Percentiles rank a stretch among this genome's conserved stretches.
phyloP scores from a whole-genome alignment of 2,329 filamentous ascomycete species.

The Shiraia sp. region DNA sequence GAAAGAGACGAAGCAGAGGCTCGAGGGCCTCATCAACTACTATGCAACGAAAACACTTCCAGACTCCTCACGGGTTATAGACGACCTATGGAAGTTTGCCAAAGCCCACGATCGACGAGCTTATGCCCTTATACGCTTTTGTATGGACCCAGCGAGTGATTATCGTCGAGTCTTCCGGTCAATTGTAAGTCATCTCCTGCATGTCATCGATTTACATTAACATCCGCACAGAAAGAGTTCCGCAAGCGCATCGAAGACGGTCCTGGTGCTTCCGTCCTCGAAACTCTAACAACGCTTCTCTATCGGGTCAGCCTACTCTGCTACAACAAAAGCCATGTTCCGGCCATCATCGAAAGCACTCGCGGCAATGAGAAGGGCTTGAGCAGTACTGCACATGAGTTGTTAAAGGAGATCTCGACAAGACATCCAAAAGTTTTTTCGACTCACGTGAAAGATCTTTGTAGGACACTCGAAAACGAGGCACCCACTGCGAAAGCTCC shows the following conservation, averaged over 20 bases:
- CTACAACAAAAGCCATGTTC: constrained; percentile 92
- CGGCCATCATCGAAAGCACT: constrained; percentile 85
- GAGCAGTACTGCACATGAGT: constrained; percentile 78
- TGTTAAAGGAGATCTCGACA: constrained; percentile 89
- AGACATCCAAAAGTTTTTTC: constrained; percentile 89
- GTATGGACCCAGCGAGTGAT: constrained; percentile 82
- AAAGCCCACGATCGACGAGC: constrained; percentile 87
- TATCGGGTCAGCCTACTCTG: constrained; percentile 83
- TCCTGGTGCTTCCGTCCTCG: constrained; percentile 66
- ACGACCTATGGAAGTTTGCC: constrained; percentile 86
- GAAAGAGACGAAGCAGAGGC: constrained; percentile 68
- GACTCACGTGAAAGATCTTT: constrained; percentile 87
- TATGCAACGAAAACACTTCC: constrained; percentile 76
- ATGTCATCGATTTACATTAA: constrained; percentile 12
- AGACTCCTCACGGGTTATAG: constrained; percentile 70
- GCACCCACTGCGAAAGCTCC: constrained; percentile 70
- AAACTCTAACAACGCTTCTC: constrained; percentile 79
- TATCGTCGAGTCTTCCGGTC: constrained; percentile 90
- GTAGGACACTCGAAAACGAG: constrained; percentile 80
- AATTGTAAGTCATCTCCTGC: constrained; percentile 51
- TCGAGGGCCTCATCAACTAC: constrained; percentile 74
- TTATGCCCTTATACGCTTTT: constrained; percentile 87
- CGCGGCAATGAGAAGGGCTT: constrained; percentile 80
- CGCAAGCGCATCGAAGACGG: constrained; percentile 76
- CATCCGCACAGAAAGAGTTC: constrained; percentile 67